These are phyloP conservation scores for Moricandia moricandioides DNA, from an alignment of 345 rosid genomes.

Conservation along the genomic window DNA sequence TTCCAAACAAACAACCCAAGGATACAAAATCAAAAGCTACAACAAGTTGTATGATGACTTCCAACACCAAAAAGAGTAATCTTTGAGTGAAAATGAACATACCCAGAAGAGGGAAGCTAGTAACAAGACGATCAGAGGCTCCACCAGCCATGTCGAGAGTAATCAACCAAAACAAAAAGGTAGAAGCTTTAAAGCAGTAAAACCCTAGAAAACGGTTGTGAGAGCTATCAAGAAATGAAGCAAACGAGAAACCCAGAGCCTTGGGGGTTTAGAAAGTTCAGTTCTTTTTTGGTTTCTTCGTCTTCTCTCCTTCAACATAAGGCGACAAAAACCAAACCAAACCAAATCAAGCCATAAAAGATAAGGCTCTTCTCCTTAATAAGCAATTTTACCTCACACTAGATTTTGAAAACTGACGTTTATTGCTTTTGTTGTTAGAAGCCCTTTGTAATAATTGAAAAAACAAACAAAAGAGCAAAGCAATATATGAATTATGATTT, in stretches of 20 bases:
- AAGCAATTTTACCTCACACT: constrained; percentile 11
- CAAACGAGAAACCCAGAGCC: constrained; percentile 13
- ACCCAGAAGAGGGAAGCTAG: constrained; percentile 47
- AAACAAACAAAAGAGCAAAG: not conserved
- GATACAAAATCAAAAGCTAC: not conserved
- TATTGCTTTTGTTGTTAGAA: constrained; percentile 11
- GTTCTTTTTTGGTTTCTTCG: constrained; percentile 10
- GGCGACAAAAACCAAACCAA: constrained; percentile 22
- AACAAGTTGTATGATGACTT: not conserved
- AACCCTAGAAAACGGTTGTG: not conserved
- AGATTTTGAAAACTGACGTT: constrained; percentile 26
- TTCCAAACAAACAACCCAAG: not conserved
- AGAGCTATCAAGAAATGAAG: constrained; percentile 2
- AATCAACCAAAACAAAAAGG: not conserved
- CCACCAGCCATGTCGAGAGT: constrained; percentile 43
- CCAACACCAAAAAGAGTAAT: not conserved
- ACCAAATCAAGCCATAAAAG: constrained; percentile 9
- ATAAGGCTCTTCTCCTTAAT: constrained; percentile 31
- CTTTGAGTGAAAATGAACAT: constrained; percentile 25
- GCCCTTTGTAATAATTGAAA: not conserved
- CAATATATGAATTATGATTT: not conserved
- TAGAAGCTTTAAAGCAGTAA: constrained; percentile 23
- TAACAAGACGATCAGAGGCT: constrained; percentile 58
- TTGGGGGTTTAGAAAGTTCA: constrained; percentile 31
- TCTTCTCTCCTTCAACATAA: constrained; percentile 8